These are phyloP conservation scores for Opeltia flavorubescens DNA, from an alignment of 495 filamentous ascomycete genomes.

Conservation along the genomic window DNA sequence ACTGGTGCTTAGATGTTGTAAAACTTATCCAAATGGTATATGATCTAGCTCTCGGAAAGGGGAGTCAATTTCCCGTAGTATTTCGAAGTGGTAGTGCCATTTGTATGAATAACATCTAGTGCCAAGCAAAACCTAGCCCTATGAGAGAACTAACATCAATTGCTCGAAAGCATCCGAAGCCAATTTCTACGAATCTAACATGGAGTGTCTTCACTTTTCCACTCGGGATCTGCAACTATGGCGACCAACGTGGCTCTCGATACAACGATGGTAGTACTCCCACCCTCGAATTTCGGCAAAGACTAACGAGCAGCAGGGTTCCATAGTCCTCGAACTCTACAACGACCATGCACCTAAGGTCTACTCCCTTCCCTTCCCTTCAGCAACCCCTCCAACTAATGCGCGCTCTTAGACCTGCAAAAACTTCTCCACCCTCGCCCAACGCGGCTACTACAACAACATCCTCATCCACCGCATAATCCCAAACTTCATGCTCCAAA, in stretches of 20 bases:
- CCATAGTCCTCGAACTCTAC: conserved; percentile 83
- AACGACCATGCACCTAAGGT: conserved; percentile 60
- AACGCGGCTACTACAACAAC: conserved; percentile 73
- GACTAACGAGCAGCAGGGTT: conserved; percentile 40
- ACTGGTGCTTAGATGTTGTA: no score
- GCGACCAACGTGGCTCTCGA: conserved; percentile 63
- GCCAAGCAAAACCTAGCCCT: no score
- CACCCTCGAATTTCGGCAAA: neutral
- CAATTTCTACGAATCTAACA: no score
- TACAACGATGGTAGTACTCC: conserved; percentile 55
- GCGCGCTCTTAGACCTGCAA: conserved; percentile 47
- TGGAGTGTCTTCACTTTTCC: no score
- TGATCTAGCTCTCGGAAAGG: no score
- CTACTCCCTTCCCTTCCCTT: conserved; percentile 3
- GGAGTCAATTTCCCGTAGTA: no score
- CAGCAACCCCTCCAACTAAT: neutral
- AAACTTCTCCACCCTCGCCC: conserved; percentile 71
- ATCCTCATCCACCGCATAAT: conserved; percentile 90
- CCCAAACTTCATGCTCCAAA: conserved; percentile 92
- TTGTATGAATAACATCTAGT: no score
- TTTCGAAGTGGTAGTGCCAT: no score
- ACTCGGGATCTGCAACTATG: conserved; percentile 35
- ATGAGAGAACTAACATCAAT: no score
- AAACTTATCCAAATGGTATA: no score
- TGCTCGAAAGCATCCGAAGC: neutral